Base-by-base conservation (phyloP, 2,329 filamentous ascomycete genomes). In the Epichloe gansuensis region DNA sequence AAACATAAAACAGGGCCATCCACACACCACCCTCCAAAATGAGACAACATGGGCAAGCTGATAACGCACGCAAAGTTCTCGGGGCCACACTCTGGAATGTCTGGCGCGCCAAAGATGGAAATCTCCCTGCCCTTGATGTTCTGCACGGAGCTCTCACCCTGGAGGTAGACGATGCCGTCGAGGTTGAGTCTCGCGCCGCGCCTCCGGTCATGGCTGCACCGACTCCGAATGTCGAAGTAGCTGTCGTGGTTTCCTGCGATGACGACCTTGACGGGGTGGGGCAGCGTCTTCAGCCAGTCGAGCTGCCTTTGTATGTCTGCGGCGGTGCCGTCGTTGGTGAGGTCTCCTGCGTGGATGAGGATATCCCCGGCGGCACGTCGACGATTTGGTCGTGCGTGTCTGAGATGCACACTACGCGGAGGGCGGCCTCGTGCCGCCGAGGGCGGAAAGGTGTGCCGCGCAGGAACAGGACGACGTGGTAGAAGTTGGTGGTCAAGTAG, bases 171-270 rank as follows among this genome's bases (percentile, higher is more conserved):
- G 47, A 95, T 71, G 44, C 74, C 74, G 51, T 78, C 82, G 72
- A 88, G 82, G 59, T 88, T 73, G 15, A 91, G 74, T 34, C 65
- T 67, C 56, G 71, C 70, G n/a, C 66, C 66, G 1, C 70, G 68
- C n/a, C 72, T 63, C 21, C 75, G 73, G 62, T 88, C 82, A 46
- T 77, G 72, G 9, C 75, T 69, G 15, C 66, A 67, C 4, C 86
- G 76, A 13, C 81, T 82, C 37, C 74, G 73, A 25, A 78, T 73
- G 66, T 95, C 91, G 56, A 95, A 86, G 72, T 82, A 94, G 61
- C 81, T 84, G 64, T 96, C 91, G 66, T 96, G 91, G 64, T 96
- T 96, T 1, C 91, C 91, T 35, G 82, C 81, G 35, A 97, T 82
- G 38, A 91, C 78, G 25, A 96, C 75, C 67, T 95, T 95, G 66